These are phyloP conservation scores for Leccinum rimulosum DNA, from an alignment of 768 basidiomycete genomes.

Conservation along the genomic window DNA sequence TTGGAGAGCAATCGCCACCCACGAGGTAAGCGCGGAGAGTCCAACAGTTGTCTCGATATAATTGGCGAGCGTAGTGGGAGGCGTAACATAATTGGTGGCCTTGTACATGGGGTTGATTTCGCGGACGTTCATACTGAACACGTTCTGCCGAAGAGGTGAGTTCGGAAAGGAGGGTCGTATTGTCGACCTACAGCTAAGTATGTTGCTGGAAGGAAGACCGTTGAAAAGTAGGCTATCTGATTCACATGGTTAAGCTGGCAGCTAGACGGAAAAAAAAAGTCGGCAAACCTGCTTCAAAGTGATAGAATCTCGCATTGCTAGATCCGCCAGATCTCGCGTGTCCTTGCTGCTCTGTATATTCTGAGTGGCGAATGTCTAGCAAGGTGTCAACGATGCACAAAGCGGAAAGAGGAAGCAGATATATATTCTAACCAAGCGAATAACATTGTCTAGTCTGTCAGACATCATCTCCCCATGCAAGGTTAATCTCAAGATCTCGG, in stretches of 20 bases:
- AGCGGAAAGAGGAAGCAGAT: not conserved
- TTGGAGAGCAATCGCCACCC: constrained; percentile 56
- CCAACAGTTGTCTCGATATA: constrained; percentile 40
- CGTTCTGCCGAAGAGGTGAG: constrained; percentile 28
- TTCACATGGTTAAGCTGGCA: constrained; percentile 1
- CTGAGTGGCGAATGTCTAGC: constrained; percentile 53
- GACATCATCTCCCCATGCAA: constrained; percentile 23
- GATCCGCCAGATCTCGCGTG: constrained; percentile 1
- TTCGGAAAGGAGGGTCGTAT: not conserved
- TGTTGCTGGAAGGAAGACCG: constrained; percentile 55
- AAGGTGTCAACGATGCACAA: not conserved
- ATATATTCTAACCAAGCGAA: constrained; percentile 20
- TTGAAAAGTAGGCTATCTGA: constrained; percentile 53
- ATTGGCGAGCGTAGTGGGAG: constrained; percentile 28
- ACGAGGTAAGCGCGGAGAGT: constrained; percentile 49
- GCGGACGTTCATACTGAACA: constrained; percentile 27
- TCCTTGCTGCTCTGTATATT: constrained; percentile 46
- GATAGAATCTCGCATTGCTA: constrained; percentile 4
- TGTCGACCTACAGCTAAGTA: constrained; percentile 33
- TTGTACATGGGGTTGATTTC: constrained; percentile 23
- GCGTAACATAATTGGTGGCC: not conserved
- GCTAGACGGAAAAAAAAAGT: not conserved
- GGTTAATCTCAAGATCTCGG: constrained; percentile 47
- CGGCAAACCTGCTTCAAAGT: constrained; percentile 22
- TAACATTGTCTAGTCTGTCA: constrained; percentile 24